A percentile compares a stretch with the other conserved stretches of the same genome.
Conservation (phyloP, 2,329 filamentous ascomycete species). For the Penicillium sp. region DNA sequence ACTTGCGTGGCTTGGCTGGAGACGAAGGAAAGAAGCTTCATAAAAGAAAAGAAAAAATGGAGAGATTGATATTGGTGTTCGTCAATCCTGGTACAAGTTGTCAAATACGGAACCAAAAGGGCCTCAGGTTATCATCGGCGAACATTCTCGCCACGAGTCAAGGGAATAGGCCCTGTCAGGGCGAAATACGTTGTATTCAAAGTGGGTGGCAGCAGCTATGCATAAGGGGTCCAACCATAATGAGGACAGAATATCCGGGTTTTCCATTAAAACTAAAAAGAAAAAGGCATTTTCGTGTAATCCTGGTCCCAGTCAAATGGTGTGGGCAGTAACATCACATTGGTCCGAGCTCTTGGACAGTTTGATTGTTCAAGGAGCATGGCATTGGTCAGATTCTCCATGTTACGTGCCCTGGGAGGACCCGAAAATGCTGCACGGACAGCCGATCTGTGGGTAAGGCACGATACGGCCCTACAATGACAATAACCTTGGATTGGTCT, state of each 20-base stretch:
- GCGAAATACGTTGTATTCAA: slow-evolving; percentile 25
- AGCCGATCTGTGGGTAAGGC: slow-evolving; percentile 21
- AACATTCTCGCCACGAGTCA: slow-evolving; percentile 32
- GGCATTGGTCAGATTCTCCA: slow-evolving; percentile 29
- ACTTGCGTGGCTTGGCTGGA: slow-evolving; percentile 16
- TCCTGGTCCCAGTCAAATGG: slow-evolving; percentile 10
- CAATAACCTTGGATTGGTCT: slow-evolving; percentile 15
- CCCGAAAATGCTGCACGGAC: slow-evolving; percentile 27
- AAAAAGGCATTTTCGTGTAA: slow-evolving; percentile 10
- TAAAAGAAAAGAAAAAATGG: slow-evolving; percentile 1
- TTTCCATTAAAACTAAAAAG: not conserved
- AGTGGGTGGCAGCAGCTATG: slow-evolving; percentile 27
- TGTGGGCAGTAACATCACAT: slow-evolving; percentile 23
- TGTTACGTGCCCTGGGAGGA: slow-evolving; percentile 30
- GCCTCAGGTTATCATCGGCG: slow-evolving; percentile 8
- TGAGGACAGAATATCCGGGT: slow-evolving; percentile 11
- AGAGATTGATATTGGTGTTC: slow-evolving; percentile 20
- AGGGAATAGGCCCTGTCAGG: slow-evolving; percentile 27
- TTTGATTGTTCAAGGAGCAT: slow-evolving; percentile 28
- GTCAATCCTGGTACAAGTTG: not conserved
- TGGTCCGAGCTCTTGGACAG: slow-evolving; percentile 16
- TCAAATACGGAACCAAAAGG: slow-evolving; percentile 3
- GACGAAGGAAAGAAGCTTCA: not conserved
- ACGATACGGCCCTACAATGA: slow-evolving; percentile 18
- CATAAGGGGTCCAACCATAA: slow-evolving; percentile 28